Percentiles rank a stretch among this genome's conserved stretches.
phyloP scores from a whole-genome alignment of 805 yeast genomes.

The Henningerozyma blattae region DNA sequence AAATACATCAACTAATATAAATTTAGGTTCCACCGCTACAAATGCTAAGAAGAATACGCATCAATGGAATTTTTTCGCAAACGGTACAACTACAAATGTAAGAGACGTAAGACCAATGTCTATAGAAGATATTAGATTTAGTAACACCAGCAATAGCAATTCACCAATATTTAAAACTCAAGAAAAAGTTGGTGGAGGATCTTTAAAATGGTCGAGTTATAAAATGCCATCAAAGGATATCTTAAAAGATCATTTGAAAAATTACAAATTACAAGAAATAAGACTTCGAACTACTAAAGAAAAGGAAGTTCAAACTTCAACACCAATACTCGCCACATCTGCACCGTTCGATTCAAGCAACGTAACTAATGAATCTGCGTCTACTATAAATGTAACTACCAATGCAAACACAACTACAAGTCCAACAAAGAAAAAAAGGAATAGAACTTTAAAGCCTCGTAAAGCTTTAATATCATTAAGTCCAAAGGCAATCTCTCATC shows the following conservation, averaged over 20 bases:
- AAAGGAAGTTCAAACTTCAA: conserved; percentile 1
- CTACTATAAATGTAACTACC: conserved; percentile 5
- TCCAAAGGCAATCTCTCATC: conserved; percentile 62
- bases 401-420: not conserved
- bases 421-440: conserved; percentile 25
- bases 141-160: no score
- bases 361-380: not conserved
- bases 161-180: no score
- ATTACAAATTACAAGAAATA: conserved; percentile 2
- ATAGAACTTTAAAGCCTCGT: conserved; percentile 71
- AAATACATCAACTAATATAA: no score
- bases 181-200: no score
- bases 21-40: no score
- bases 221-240: conserved; percentile 33
- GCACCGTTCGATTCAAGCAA: not conserved
- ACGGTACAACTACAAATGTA: no score
- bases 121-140: no score
- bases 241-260: conserved; percentile 32
- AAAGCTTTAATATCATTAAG: conserved; percentile 81
- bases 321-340: not conserved
- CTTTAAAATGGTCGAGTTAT: conserved; percentile 37
- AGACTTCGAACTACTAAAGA: conserved; percentile 1
- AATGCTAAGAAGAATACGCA: no score
- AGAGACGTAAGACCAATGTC: no score
- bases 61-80: no score